phyloP scores from a whole-genome alignment of 805 yeast genomes.

The Saccharomycopsis amapae region DNA sequence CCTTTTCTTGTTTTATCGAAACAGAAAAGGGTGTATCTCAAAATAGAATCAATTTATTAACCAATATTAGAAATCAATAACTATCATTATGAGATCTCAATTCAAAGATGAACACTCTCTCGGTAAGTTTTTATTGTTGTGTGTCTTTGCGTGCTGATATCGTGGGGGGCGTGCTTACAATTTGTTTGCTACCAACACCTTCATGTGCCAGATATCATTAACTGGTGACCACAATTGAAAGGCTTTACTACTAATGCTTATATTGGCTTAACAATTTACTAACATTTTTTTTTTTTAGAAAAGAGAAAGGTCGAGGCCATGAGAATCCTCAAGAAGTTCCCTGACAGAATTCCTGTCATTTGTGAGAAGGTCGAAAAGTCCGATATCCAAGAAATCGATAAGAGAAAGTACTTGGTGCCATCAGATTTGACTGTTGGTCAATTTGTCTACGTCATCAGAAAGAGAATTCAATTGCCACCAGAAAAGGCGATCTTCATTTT shows the following conservation, averaged over 20 bases:
- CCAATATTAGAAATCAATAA: too few relatives aligned
- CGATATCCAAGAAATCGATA: constrained; percentile 93
- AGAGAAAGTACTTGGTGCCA: constrained; percentile 94
- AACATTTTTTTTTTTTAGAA: constrained; percentile 31
- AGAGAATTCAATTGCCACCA: constrained; percentile 90
- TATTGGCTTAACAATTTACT: not conserved
- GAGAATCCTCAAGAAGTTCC: constrained; percentile 81
- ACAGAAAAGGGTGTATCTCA: too few relatives aligned
- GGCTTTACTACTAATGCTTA: too few relatives aligned
- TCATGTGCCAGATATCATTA: not conserved
- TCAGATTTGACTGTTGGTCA: constrained; percentile 96
- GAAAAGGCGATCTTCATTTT: constrained; percentile 98
- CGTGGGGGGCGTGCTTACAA: not conserved
- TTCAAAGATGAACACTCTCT: constrained; percentile 94
- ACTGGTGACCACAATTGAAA: too few relatives aligned
- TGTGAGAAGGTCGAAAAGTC: constrained; percentile 97
- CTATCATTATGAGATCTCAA: constrained; percentile 76
- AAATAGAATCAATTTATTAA: too few relatives aligned
- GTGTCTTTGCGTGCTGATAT: not conserved
- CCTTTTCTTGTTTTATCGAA: too few relatives aligned
- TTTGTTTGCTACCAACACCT: not conserved
- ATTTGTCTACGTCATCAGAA: constrained; percentile 94
- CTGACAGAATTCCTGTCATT: constrained; percentile 89
- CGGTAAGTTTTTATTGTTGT: constrained; percentile 43
- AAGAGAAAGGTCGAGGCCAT: constrained; percentile 93